phyloP scores from a whole-genome alignment of 345 rosid genomes.

The Trapa incisa region DNA sequence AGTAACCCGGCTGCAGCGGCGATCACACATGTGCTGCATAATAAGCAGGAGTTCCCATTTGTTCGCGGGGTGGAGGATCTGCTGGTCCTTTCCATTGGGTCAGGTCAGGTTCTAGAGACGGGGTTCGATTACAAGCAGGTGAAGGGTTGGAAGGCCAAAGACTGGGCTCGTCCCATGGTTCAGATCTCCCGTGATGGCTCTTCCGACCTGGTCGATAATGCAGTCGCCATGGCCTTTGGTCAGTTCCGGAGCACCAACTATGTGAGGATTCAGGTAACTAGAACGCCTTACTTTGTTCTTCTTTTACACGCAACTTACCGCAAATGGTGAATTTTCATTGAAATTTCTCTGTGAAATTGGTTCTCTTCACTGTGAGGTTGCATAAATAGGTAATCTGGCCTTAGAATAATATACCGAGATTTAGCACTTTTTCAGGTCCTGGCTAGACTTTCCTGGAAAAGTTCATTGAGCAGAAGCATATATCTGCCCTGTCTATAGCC shows the following conservation, averaged over 20 bases:
- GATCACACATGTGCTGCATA: conserved; percentile 88
- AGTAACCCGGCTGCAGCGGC: conserved; percentile 89
- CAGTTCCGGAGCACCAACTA: conserved; percentile 65
- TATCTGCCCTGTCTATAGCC: too few relatives aligned
- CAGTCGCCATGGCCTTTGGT: conserved; percentile 89
- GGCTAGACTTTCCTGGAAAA: not conserved
- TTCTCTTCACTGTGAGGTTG: not conserved
- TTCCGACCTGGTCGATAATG: conserved; percentile 85
- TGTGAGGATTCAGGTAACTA: conserved; percentile 71
- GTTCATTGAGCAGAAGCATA: not conserved
- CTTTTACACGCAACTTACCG: not conserved
- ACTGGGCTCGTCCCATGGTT: conserved; percentile 82
- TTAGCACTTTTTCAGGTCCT: not conserved
- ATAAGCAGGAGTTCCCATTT: conserved; percentile 93
- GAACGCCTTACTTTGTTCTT: not conserved
- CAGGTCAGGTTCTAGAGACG: conserved; percentile 66
- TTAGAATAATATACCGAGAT: too few relatives aligned
- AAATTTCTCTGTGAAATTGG: not conserved
- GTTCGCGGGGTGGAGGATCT: conserved; percentile 94
- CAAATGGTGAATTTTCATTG: not conserved
- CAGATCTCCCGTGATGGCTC: conserved; percentile 73
- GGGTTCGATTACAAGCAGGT: conserved; percentile 61
- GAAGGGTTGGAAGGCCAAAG: conserved; percentile 65
- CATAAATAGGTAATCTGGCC: not conserved
- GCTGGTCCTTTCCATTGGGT: conserved; percentile 67